A percentile compares a stretch with the other conserved stretches of the same genome.
Conservation (phyloP, 176 grass and related monocot species). For the Triticum urartu region DNA sequence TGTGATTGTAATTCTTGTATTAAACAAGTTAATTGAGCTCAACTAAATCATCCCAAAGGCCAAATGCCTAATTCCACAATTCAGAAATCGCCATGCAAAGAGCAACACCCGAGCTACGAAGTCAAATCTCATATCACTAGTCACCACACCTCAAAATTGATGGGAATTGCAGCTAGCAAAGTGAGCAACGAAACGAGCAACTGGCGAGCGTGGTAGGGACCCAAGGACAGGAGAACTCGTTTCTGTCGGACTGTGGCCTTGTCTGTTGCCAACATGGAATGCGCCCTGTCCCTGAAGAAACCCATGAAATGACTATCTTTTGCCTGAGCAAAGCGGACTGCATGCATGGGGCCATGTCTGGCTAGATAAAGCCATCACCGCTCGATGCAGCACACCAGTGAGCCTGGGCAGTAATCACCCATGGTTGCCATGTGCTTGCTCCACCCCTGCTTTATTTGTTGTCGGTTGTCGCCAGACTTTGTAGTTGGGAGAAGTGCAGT, state of each 20-base stretch:
- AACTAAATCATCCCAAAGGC: not conserved
- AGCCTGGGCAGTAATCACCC: not conserved
- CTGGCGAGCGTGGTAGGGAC: not conserved
- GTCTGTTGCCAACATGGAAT: not conserved
- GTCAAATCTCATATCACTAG: not conserved
- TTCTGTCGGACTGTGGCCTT: not conserved
- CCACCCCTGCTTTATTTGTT: not conserved
- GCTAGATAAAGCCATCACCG: not conserved
- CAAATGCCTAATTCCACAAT: not conserved
- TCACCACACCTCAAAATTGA: not conserved
- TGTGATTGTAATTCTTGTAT: not conserved
- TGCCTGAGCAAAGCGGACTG: not conserved
- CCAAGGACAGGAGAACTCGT: not conserved
- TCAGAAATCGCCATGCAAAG: not conserved
- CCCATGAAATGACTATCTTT: not conserved
- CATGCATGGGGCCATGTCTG: not conserved
- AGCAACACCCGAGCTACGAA: not conserved
- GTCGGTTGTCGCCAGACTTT: not conserved
- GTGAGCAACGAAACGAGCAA: not conserved
- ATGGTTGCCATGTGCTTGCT: not conserved
- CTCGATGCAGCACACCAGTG: not conserved
- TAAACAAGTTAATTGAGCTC: not conserved
- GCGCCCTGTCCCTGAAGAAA: not conserved
- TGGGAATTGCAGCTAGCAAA: not conserved
- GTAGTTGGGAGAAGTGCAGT: not conserved